These are phyloP conservation scores for Vigna trinervia DNA, from an alignment of 306 rosid species.

Conservation along the genomic window DNA sequence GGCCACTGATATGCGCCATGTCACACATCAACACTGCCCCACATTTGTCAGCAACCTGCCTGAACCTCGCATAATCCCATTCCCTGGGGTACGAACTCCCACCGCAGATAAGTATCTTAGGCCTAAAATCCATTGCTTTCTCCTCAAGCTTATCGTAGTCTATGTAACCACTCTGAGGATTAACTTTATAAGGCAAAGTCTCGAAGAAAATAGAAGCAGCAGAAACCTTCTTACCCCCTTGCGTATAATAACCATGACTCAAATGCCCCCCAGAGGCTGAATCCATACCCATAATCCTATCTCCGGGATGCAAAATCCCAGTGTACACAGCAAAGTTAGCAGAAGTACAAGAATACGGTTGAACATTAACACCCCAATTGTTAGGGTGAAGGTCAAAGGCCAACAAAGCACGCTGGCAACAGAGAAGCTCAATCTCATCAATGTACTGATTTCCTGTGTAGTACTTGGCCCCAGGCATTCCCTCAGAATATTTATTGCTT, in stretches of 20 bases:
- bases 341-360: conserved; percentile 87
- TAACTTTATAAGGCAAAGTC: conserved; percentile 76
- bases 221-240: conserved; percentile 77
- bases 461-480: conserved; percentile 81
- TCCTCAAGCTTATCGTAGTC: conserved; percentile 90
- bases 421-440: conserved; percentile 80
- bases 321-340: conserved; percentile 86
- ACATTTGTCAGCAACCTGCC: conserved; percentile 80
- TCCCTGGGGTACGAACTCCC: conserved; percentile 89
- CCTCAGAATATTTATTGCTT: conserved; percentile 87
- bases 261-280: conserved; percentile 87
- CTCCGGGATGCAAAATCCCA: conserved; percentile 75
- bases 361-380: conserved; percentile 93
- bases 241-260: conserved; percentile 86
- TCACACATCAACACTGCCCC: conserved; percentile 89
- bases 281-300: conserved; percentile 89
- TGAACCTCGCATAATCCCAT: conserved; percentile 80
- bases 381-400: conserved; percentile 72
- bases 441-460: conserved; percentile 76
- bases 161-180: conserved; percentile 72
- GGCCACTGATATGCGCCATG: conserved; percentile 93
- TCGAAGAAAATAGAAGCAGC: conserved; percentile 80
- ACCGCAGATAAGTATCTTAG: conserved; percentile 86
- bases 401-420: conserved; percentile 73
- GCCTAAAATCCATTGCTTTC: conserved; percentile 77